phyloP scores from a whole-genome alignment of 805 yeast species.

The Ogataea neopini region DNA sequence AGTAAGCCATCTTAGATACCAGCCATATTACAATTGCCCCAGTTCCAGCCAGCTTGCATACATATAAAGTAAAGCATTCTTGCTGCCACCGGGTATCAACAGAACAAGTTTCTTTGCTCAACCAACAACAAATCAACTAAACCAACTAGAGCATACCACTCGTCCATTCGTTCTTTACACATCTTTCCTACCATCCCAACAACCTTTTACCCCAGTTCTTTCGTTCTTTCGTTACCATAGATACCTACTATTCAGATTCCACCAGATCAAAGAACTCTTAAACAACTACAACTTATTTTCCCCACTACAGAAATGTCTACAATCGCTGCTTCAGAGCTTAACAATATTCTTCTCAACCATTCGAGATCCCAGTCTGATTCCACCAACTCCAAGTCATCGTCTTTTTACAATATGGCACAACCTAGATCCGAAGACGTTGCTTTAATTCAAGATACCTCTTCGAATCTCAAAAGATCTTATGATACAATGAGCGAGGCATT shows the following conservation, averaged over 20 bases:
- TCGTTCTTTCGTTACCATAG: constrained; percentile 8
- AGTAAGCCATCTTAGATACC: constrained; percentile 7
- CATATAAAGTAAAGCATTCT: constrained; percentile 1
- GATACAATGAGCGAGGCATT: constrained; percentile 16
- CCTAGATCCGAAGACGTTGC: constrained; percentile 27
- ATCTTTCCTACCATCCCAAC: constrained; percentile 1
- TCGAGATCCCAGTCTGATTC: constrained; percentile 36
- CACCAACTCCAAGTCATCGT: constrained; percentile 28
- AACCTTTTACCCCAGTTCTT: neutral
- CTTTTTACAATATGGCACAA: constrained; percentile 25
- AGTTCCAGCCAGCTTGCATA: constrained; percentile 9
- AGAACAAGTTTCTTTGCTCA: too few relatives aligned
- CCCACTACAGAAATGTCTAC: constrained; percentile 22
- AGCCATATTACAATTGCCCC: constrained; percentile 10
- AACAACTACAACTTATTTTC: neutral
- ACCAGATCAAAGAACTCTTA: constrained; percentile 2
- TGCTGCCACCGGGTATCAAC: constrained; percentile 3
- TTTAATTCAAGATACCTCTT: constrained; percentile 12
- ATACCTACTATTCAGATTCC: constrained; percentile 8
- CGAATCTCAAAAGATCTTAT: constrained; percentile 20
- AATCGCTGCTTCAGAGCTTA: constrained; percentile 18
- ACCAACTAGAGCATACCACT: neutral
- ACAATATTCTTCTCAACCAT: constrained; percentile 22
- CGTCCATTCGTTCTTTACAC: constrained; percentile 6
- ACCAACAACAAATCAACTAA: neutral